phyloP scores from a whole-genome alignment of 371 early-diverging fungal species.

The Rhizopus microsporus region DNA sequence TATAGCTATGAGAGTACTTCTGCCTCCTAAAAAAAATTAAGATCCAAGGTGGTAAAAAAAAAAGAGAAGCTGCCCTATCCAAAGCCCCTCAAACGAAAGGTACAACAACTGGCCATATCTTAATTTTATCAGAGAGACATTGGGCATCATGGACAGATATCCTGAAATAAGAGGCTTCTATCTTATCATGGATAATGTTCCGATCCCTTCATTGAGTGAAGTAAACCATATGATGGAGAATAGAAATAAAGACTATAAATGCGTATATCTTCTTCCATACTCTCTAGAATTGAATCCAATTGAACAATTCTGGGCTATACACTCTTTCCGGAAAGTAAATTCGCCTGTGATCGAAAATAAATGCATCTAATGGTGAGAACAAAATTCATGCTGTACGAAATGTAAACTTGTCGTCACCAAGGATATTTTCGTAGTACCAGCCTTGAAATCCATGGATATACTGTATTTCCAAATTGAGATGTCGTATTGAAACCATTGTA shows the following conservation, averaged over 20 bases:
- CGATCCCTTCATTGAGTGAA: too few relatives aligned
- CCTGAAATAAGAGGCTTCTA: slow-evolving; percentile 16
- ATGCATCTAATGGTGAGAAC: too few relatives aligned
- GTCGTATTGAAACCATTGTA: too few relatives aligned
- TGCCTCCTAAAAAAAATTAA: slow-evolving; percentile 4
- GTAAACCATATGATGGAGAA: slow-evolving; percentile 11
- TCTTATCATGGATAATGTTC: not conserved
- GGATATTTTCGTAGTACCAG: too few relatives aligned
- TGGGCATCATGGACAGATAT: slow-evolving; percentile 12
- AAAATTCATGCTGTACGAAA: too few relatives aligned
- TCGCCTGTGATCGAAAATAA: too few relatives aligned
- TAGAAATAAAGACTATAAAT: slow-evolving; percentile 17
- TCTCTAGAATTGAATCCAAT: slow-evolving; percentile 18
- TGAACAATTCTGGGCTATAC: slow-evolving; percentile 20
- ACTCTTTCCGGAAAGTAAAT: too few relatives aligned
- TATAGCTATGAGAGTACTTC: slow-evolving; percentile 9
- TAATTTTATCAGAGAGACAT: slow-evolving; percentile 12
- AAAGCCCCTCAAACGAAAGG: not conserved
- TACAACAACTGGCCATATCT: slow-evolving; percentile 15
- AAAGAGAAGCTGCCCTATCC: too few relatives aligned
- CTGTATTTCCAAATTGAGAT: too few relatives aligned
- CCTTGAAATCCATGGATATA: too few relatives aligned
- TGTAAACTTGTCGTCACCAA: too few relatives aligned
- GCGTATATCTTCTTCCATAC: not conserved
- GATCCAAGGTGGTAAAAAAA: too few relatives aligned